Conservation (phyloP, 352 stramenopile species). For the Blastocystis sp. region DNA sequence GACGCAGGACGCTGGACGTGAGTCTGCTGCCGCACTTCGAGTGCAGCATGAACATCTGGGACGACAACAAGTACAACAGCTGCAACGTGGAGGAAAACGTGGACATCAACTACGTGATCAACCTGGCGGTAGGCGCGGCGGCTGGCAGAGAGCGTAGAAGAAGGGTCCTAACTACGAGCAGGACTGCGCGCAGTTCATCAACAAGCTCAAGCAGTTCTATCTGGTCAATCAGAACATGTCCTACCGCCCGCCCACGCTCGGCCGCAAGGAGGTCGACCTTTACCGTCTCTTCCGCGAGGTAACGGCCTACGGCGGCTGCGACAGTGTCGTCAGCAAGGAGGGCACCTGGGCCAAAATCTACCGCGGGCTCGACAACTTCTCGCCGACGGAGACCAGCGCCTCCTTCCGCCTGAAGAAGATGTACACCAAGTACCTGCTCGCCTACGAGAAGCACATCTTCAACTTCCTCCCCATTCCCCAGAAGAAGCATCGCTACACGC, state of each 20-base stretch:
- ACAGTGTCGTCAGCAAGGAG: slow-evolving; percentile 50
- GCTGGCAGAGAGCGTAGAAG: background rate
- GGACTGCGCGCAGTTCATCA: slow-evolving; percentile 37
- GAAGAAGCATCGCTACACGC: slow-evolving; percentile 15
- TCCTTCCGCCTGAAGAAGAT: slow-evolving; percentile 57
- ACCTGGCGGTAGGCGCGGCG: background rate
- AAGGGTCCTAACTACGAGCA: slow-evolving; percentile 51
- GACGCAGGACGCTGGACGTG: slow-evolving; percentile 29
- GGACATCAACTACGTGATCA: slow-evolving; percentile 49
- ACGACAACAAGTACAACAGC: slow-evolving; percentile 52
- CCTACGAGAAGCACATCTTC: slow-evolving; percentile 55
- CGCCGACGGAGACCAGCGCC: slow-evolving; percentile 35
- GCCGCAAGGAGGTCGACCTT: slow-evolving; percentile 52
- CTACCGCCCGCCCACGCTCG: slow-evolving; percentile 40
- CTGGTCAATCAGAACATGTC: slow-evolving; percentile 44
- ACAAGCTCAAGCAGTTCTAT: slow-evolving; percentile 40
- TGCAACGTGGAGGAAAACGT: slow-evolving; percentile 39
- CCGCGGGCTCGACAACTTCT: slow-evolving; percentile 50
- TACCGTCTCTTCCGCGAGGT: slow-evolving; percentile 55
- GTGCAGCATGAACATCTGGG: slow-evolving; percentile 54
- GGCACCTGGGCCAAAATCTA: slow-evolving; percentile 56
- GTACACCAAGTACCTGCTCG: slow-evolving; percentile 55
- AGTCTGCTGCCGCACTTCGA: slow-evolving; percentile 35
- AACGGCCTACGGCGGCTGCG: slow-evolving; percentile 47
- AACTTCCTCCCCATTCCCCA: slow-evolving; percentile 50